Evolutionary conservation across 148 eudicot species (phyloP).

Genomic region (Spergularia marina): DNA sequence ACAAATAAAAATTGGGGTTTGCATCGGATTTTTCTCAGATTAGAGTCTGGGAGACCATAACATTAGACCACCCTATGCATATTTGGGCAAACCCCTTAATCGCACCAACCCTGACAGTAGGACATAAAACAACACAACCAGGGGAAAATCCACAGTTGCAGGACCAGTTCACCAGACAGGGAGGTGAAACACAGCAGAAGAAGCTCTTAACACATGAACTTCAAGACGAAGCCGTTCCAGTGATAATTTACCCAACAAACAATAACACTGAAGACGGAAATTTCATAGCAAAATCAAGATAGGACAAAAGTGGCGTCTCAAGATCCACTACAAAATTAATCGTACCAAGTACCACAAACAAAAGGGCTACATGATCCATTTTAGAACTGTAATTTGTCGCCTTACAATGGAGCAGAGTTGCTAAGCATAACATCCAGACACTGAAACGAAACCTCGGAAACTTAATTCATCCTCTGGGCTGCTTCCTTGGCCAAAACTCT

Average conservation of each 20-base stretch:
- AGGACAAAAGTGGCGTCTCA: slow-evolving; percentile 8
- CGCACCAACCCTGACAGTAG: too few species aligned
- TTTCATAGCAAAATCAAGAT: neutral
- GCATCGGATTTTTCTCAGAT: too few species aligned
- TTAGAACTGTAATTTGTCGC: slow-evolving; percentile 8
- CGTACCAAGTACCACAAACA: slow-evolving; percentile 11
- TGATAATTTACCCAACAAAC: neutral
- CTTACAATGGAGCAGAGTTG: slow-evolving; percentile 2
- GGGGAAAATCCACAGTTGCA: too few species aligned
- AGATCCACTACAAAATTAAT: slow-evolving; percentile 21
- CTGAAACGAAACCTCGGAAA: neutral
- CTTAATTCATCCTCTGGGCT: slow-evolving; percentile 69
- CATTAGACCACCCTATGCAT: too few species aligned
- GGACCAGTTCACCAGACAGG: too few species aligned
- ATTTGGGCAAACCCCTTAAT: too few species aligned
- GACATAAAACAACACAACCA: too few species aligned
- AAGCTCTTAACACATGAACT: neutral
- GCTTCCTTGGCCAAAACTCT: slow-evolving; percentile 83
- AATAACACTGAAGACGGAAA: neutral
- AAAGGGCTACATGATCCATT: slow-evolving; percentile 22
- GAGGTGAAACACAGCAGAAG: too few species aligned
- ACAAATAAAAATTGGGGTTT: too few species aligned
- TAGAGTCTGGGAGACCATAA: too few species aligned
- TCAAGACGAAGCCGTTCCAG: too few species aligned
- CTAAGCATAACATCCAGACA: slow-evolving; percentile 20